Percentiles rank a stretch among this genome's conserved stretches.
Conservation (phyloP, 306 rosid genomes). For the Casuarina equisetifolia region DNA sequence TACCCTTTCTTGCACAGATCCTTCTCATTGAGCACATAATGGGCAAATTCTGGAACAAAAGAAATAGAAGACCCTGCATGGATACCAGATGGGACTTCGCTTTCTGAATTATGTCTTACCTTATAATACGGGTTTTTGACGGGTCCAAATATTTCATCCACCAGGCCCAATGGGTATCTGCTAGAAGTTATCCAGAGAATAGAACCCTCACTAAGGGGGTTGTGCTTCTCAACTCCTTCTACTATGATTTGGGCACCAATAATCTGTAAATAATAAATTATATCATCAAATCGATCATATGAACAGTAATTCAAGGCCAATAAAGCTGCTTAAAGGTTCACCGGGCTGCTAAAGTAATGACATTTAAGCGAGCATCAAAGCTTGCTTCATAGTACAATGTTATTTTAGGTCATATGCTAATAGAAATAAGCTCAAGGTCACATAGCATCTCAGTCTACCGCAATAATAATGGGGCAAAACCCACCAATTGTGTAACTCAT, state of each 20-base stretch:
- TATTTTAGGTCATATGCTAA: not conserved
- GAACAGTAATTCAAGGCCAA: slow-evolving; percentile 14
- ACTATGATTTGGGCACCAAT: slow-evolving; percentile 74
- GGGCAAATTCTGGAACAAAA: slow-evolving; percentile 75
- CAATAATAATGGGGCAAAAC: not conserved
- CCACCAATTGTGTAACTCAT: not conserved
- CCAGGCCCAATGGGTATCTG: slow-evolving; percentile 65
- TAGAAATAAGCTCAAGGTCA: not conserved
- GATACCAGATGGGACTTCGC: slow-evolving; percentile 65
- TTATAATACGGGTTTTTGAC: slow-evolving; percentile 78
- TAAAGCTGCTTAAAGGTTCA: slow-evolving; percentile 13
- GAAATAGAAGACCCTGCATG: slow-evolving; percentile 58
- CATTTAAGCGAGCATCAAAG: not conserved
- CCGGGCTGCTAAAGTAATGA: slow-evolving; percentile 15
- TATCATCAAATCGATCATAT: slow-evolving; percentile 16
- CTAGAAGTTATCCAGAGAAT: slow-evolving; percentile 82
- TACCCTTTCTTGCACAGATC: slow-evolving; percentile 82
- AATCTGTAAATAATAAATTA: slow-evolving; percentile 46
- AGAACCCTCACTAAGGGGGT: slow-evolving; percentile 83
- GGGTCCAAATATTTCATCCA: slow-evolving; percentile 96
- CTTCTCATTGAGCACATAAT: slow-evolving; percentile 68
- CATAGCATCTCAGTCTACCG: not conserved
- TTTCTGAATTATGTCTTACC: slow-evolving; percentile 81
- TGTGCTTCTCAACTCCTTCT: slow-evolving; percentile 83
- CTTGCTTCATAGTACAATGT: not conserved